Percentiles rank a stretch among this genome's conserved stretches.
phyloP scores from a whole-genome alignment of 2,329 filamentous ascomycete genomes.

The Colletotrichum tropicale region DNA sequence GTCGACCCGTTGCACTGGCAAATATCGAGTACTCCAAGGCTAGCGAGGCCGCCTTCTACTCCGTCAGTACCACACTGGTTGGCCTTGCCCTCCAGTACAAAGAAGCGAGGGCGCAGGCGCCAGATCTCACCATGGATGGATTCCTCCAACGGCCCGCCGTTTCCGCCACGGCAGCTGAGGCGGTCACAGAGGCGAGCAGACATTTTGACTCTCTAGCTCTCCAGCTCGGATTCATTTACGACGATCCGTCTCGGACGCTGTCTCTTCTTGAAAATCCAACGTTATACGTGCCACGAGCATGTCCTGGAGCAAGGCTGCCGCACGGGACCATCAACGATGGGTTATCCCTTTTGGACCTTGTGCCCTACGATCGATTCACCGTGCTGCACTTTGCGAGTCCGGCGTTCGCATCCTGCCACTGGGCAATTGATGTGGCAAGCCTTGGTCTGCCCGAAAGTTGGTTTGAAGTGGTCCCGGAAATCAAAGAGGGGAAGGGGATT shows the following conservation, averaged over 20 bases:
- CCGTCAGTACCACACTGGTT: slow-evolving; percentile 1
- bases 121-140: neutral
- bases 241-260: neutral
- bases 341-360: neutral
- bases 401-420: neutral
- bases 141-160: neutral
- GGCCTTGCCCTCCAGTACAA: neutral
- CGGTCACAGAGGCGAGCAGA: slow-evolving; percentile 1
- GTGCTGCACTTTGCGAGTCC: neutral
- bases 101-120: neutral
- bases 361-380: slow-evolving; percentile 11
- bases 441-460: neutral
- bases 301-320: slow-evolving; percentile 6
- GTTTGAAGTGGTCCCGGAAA: neutral
- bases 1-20: slow-evolving; percentile 2
- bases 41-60: slow-evolving; percentile 10
- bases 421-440: neutral
- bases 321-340: neutral
- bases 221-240: slow-evolving; percentile 10
- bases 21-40: slow-evolving; percentile 14
- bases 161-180: neutral
- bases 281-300: neutral
- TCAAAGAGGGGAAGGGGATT: slow-evolving; percentile 1
- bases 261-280: neutral
- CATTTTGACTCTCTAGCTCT: slow-evolving; percentile 13